Percentiles rank a stretch among this genome's conserved stretches.
Conservation (phyloP, 345 rosid species). For the Erucastrum elatum region DNA sequence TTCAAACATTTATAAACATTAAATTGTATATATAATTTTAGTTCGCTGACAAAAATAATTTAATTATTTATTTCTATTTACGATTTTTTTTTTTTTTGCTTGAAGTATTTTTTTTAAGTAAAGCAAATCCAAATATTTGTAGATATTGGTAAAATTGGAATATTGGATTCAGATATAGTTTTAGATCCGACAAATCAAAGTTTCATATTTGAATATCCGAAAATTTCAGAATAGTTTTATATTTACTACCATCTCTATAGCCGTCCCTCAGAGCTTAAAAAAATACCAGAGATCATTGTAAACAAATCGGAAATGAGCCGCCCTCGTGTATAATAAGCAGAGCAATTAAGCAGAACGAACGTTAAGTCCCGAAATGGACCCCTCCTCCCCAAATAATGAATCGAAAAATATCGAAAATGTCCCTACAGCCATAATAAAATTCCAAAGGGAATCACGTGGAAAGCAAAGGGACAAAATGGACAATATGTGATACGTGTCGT, state of each 20-base stretch:
- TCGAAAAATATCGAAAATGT: background rate
- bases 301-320: background rate
- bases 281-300: background rate
- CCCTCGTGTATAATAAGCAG: background rate
- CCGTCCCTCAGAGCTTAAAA: background rate
- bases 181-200: background rate
- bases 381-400: background rate
- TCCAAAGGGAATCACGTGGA: conserved; percentile 1
- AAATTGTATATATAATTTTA: too few relatives aligned
- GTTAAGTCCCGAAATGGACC: background rate
- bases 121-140: background rate
- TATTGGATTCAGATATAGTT: background rate
- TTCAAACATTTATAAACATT: too few relatives aligned
- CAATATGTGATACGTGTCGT: background rate
- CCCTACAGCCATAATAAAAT: background rate
- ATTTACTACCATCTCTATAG: background rate
- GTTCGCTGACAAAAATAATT: too few relatives aligned
- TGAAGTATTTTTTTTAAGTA: too few relatives aligned
- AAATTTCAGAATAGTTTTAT: background rate
- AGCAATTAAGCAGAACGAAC: background rate
- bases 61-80: too few relatives aligned
- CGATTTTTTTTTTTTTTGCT: too few relatives aligned
- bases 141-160: background rate
- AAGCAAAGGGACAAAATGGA: conserved; percentile 9
- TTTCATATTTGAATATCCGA: background rate